Evolutionary conservation across 2,329 filamentous ascomycete genomes (phyloP), one percentile per base, ranked within the genome.

Genomic region (Clarireedia sp.): DNA sequence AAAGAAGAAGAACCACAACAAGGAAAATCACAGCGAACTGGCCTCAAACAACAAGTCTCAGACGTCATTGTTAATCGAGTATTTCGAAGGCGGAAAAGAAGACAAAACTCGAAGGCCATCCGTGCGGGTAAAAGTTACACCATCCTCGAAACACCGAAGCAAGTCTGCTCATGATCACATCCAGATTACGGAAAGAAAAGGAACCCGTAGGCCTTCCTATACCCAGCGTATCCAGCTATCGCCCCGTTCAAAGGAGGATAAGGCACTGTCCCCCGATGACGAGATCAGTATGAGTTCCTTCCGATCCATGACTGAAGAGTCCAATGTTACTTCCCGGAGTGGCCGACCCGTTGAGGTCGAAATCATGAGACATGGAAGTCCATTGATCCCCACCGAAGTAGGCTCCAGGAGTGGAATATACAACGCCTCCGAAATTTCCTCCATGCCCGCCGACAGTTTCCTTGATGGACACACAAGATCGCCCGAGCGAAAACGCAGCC

Each of bases 331-430:
- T 29, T 83, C 81, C 33, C 77, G 80, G 53, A 85, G 74, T 24
- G 72, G 76, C 12, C 75, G 87, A 52, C 90, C 90, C 37, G 85
- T 96, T 61, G 90, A 96, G 68, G 88, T 96, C 58, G 92, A 96
- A 69, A 89, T 97, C 60, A 80, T 70, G 67, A 79, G 78, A 59
- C 78, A 75, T 76, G 87, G 80, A 72, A 96, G 78, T 60, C 92
- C 72, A 70, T 80, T 79, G 67, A 85, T 81, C 59, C 82, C 76
- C 64, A 77, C 71, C 48, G 82, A 73, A 72, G 79, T 68, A 77
- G 85, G 72, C 37, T 80, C 73, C 67, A 82, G 71, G 52, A 90
- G 87, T 68, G 74, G 84, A 48, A 78, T 82, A 36, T 78, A 81
- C 12, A 82, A 82, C 62, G 76, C 83, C 50, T 96, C 92, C 3